These are phyloP conservation scores for Pascua sp. DNA, from an alignment of 1,284 basidiomycete genomes.

Conservation along the genomic window DNA sequence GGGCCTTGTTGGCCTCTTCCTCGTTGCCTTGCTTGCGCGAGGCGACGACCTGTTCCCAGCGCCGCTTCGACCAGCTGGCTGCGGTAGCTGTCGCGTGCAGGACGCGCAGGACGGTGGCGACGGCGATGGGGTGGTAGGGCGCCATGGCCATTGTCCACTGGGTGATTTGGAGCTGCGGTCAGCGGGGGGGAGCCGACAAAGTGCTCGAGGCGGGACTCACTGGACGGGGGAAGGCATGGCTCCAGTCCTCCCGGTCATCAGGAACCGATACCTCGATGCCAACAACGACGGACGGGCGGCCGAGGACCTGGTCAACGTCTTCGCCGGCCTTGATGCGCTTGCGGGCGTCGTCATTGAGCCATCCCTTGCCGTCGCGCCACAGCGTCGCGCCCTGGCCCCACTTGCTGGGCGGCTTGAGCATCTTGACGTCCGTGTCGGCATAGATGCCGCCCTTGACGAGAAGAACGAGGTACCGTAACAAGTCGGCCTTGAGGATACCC, in stretches of 20 bases:
- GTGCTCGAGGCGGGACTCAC: constrained; percentile 15
- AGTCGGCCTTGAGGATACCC: constrained; percentile 48
- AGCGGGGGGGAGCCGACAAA: too few relatives aligned
- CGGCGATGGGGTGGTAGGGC: constrained; percentile 47
- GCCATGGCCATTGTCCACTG: constrained; percentile 49
- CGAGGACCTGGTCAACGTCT: constrained; percentile 20
- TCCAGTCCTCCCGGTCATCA: constrained; percentile 24
- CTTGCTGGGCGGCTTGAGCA: constrained; percentile 1
- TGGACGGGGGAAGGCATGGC: constrained; percentile 37
- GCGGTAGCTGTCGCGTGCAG: constrained; percentile 14
- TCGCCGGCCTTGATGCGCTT: constrained; percentile 20
- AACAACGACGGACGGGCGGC: constrained; percentile 41
- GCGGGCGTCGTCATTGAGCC: constrained; percentile 23
- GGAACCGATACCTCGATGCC: constrained; percentile 50
- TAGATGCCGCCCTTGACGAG: constrained; percentile 50
- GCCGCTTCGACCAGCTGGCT: constrained; percentile 4
- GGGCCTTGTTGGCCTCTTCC: constrained; percentile 3
- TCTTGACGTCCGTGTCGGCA: constrained; percentile 45
- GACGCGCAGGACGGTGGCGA: constrained; percentile 46
- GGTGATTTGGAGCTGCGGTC: constrained; percentile 22
- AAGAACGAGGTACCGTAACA: constrained; percentile 48
- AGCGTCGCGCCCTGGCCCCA: constrained; percentile 22
- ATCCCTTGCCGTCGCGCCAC: constrained; percentile 44
- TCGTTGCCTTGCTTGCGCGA: constrained; percentile 11
- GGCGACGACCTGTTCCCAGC: constrained; percentile 14